Evolutionary conservation across 2,329 filamentous ascomycete species (phyloP), one percentile per base, ranked within the genome.

Genomic region (Aspergillus hiratsukae): DNA sequence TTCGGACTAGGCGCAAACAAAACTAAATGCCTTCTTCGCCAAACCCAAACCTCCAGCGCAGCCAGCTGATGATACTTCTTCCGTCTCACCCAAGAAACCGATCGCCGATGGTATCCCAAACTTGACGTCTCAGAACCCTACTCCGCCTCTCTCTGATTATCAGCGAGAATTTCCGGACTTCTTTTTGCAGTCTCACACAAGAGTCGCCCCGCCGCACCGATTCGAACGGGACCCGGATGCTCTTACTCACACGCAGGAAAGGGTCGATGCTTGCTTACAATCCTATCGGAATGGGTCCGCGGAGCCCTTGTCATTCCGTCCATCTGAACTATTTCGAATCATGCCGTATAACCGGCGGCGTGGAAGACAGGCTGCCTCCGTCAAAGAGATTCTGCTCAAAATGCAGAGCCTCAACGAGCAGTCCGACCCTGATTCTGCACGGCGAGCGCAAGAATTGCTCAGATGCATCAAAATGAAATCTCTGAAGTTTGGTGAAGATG

Each of bases 81-180:
- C 45, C 76, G 78, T 57, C 62, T 68, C 60, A 9, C 70, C 64
- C 4, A 66, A 58, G 23, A 69, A 68, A 54, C 9, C 57, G 1
- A 48, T 61, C 0, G 25, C 35, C 10, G 60, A 60, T 43, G 58
- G 57, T 11, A n/a, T 51, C 21, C n/a, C 57, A 14, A 57, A 56
- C 9, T 54, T 61, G 9, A 19, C 55, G 2, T 54, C 62, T 19
- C 61, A 64, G 41, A 64, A 69, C 25, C 29, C 61, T 7, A 60
- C 68, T 53, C 63, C 66, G 5, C 52, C 66, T 3, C 64, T 74
- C 25, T 80, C 82, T 0, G 80, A 84, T 48, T 92, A 90, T 63
- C 77, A 88, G 19, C 86, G 84, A 62, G 78, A 81, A 37, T 97
- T 97, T 66, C 82, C 91, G 31, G 86, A 89, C 0, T 97, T 97